phyloP scores from a whole-genome alignment of 2,329 filamentous ascomycete species.

The Fusarium succisae region DNA sequence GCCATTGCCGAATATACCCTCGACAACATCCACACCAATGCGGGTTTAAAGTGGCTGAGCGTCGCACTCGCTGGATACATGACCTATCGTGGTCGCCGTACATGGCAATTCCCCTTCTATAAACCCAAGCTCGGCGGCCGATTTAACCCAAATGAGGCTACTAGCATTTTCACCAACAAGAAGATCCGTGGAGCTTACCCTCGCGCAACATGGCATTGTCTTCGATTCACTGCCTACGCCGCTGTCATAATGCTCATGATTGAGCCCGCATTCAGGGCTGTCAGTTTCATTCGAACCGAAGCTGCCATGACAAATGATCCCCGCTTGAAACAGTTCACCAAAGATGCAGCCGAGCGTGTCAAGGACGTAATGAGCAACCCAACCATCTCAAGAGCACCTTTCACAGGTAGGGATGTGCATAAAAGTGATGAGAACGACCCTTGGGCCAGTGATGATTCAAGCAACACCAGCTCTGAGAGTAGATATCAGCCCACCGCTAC shows the following conservation, averaged over 20 bases:
- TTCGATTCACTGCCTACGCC: constrained; percentile 41
- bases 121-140: constrained; percentile 40
- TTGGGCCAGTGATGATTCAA: constrained; percentile 7
- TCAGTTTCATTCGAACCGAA: constrained; percentile 39
- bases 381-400: neutral
- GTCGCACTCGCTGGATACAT: constrained; percentile 41
- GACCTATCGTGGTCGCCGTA: constrained; percentile 42
- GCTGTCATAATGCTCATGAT: constrained; percentile 41
- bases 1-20: constrained; percentile 49
- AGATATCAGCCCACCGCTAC: neutral
- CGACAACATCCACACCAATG: constrained; percentile 45
- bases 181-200: constrained; percentile 41
- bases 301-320: constrained; percentile 34
- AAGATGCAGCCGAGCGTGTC: constrained; percentile 38
- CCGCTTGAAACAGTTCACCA: constrained; percentile 35
- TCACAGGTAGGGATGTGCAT: constrained; percentile 12
- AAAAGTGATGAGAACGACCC: constrained; percentile 8
- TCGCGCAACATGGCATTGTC: constrained; percentile 37
- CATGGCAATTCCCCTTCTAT: constrained; percentile 44
- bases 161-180: constrained; percentile 40
- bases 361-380: constrained; percentile 36
- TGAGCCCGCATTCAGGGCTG: constrained; percentile 38
- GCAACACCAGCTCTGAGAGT: neutral
- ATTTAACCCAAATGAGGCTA: constrained; percentile 43
- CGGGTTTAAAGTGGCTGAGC: constrained; percentile 43